Conservation (phyloP, 2,329 filamentous ascomycete genomes). For the Metarhizium robertsii region DNA sequence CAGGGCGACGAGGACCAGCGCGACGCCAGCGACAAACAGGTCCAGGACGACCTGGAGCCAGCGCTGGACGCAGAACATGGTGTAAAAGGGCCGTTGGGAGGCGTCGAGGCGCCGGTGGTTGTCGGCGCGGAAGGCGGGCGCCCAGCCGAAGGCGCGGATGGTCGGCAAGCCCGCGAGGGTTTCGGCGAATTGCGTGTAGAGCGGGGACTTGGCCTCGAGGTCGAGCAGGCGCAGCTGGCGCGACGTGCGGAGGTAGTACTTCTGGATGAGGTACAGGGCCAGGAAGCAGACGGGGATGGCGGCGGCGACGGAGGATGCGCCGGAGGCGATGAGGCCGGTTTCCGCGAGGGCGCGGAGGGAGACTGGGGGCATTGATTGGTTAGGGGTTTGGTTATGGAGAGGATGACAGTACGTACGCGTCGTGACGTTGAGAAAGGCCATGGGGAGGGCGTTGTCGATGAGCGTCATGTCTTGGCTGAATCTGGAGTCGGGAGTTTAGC, state of each 20-base stretch:
- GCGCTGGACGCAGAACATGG: conserved; percentile 37
- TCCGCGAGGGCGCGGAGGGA: conserved; percentile 15
- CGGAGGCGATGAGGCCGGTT: conserved; percentile 15
- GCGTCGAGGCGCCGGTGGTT: conserved; percentile 27
- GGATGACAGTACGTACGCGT: conserved; percentile 17
- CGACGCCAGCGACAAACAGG: conserved; percentile 36
- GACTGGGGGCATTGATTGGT: neutral
- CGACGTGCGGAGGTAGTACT: conserved; percentile 41
- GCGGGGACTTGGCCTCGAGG: conserved; percentile 37
- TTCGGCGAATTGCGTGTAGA: conserved; percentile 43
- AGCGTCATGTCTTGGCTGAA: conserved; percentile 34
- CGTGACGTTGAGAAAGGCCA: conserved; percentile 19
- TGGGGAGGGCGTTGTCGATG: conserved; percentile 19
- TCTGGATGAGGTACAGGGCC: conserved; percentile 34
- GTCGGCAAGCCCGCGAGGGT: conserved; percentile 35
- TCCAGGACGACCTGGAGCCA: conserved; percentile 40
- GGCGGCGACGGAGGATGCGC: conserved; percentile 21
- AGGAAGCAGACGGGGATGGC: conserved; percentile 31
- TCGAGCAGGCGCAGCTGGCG: conserved; percentile 42
- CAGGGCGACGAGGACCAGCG: conserved; percentile 34
- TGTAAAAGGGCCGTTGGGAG: conserved; percentile 40
- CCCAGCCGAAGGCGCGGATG: conserved; percentile 41
- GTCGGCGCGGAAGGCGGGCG: conserved; percentile 23
- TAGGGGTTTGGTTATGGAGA: no score
- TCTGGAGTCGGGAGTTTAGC: conserved; percentile 1